Conservation (phyloP, 495 filamentous ascomycete genomes). For the Penicillium pancosmium region DNA sequence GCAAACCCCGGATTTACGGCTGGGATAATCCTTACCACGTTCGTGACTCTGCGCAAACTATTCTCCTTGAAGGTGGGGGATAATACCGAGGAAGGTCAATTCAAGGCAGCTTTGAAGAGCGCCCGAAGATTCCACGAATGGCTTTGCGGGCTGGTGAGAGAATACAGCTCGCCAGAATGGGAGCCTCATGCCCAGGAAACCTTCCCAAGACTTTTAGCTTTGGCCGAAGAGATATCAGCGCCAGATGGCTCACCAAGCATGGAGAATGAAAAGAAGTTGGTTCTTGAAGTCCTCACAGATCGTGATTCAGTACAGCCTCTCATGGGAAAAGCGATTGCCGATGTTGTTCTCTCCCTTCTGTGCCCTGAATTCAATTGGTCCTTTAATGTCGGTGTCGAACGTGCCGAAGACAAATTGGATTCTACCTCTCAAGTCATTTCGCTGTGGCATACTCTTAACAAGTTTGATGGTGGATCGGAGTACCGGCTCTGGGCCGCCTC, state of each 20-base stretch:
- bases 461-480: conserved; percentile 58
- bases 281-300: conserved; percentile 75
- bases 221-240: conserved; percentile 59
- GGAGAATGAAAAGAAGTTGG: conserved; percentile 69
- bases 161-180: conserved; percentile 55
- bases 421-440: conserved; percentile 61
- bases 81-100: conserved; percentile 75
- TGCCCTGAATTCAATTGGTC: conserved; percentile 70
- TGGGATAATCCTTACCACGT: conserved; percentile 72
- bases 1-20: conserved; percentile 72
- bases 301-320: conserved; percentile 61
- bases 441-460: conserved; percentile 74
- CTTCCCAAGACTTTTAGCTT: conserved; percentile 65
- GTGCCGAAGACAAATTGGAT: conserved; percentile 58
- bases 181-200: conserved; percentile 47
- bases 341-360: conserved; percentile 72
- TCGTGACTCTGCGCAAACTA: conserved; percentile 75
- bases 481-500: conserved; percentile 85
- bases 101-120: conserved; percentile 67
- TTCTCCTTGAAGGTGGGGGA: conserved; percentile 66
- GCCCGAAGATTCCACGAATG: conserved; percentile 69
- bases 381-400: conserved; percentile 53
- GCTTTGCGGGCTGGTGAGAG: conserved; percentile 64
- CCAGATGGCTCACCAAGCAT: conserved; percentile 61
- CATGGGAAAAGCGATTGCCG: conserved; percentile 66